phyloP scores from a whole-genome alignment of 495 filamentous ascomycete genomes.

The Penicillium crystallinum region DNA sequence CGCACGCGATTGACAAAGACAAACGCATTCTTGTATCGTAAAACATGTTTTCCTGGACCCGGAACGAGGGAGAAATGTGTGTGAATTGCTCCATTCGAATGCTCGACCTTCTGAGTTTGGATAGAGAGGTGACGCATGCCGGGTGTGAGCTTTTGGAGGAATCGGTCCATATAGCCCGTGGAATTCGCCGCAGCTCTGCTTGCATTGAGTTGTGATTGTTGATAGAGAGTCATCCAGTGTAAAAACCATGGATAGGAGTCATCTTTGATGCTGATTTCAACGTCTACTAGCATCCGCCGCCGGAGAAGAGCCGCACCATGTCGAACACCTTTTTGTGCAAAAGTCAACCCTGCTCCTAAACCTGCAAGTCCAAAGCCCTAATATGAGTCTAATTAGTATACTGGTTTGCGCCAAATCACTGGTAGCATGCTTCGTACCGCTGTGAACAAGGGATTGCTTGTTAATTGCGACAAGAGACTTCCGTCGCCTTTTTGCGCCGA shows the following conservation, averaged over 20 bases:
- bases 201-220: conserved; percentile 49
- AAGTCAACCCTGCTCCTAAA: conserved; percentile 69
- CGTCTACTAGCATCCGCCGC: conserved; percentile 82
- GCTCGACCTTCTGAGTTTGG: conserved; percentile 56
- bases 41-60: conserved; percentile 78
- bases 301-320: conserved; percentile 66
- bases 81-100: conserved; percentile 58
- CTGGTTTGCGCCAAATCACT: background rate
- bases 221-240: conserved; percentile 85
- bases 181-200: conserved; percentile 33
- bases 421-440: conserved; percentile 40
- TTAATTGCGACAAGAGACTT: conserved; percentile 49
- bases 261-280: conserved; percentile 91
- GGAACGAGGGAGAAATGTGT: conserved; percentile 86
- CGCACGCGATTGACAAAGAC: conserved; percentile 82
- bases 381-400: background rate
- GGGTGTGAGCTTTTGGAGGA: conserved; percentile 56
- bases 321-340: conserved; percentile 68
- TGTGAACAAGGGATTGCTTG: conserved; percentile 66
- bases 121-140: conserved; percentile 64
- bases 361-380: conserved; percentile 83
- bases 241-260: conserved; percentile 92
- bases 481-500: conserved; percentile 32
- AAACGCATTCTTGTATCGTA: conserved; percentile 80
- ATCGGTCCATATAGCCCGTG: conserved; percentile 43